These are phyloP conservation scores for Xanthoparmelia taractica DNA, from an alignment of 495 filamentous ascomycete species.

Conservation along the genomic window DNA sequence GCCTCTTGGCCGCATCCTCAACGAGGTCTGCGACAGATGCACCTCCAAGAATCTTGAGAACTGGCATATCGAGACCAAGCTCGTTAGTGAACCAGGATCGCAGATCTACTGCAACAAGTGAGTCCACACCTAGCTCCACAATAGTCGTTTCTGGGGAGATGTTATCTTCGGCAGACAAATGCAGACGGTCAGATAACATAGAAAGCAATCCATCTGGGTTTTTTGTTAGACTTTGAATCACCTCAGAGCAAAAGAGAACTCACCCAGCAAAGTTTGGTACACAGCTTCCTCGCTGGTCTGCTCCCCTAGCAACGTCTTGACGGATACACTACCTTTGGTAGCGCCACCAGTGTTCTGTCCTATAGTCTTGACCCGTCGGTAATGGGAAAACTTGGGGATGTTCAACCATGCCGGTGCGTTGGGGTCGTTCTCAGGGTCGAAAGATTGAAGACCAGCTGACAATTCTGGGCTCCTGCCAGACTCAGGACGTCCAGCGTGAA, in stretches of 20 bases:
- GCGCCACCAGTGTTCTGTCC: not conserved
- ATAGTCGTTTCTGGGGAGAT: not conserved
- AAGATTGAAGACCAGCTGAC: not conserved
- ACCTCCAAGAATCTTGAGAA: conserved; percentile 40
- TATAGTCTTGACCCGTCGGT: not conserved
- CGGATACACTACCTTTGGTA: not conserved
- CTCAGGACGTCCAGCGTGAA: conserved; percentile 32
- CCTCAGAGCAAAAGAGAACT: not conserved
- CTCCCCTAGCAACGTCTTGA: not conserved
- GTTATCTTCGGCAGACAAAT: not conserved
- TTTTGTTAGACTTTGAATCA: not conserved
- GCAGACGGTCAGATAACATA: not conserved
- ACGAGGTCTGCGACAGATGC: not conserved
- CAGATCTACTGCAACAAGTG: conserved; percentile 33
- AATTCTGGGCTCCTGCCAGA: not conserved
- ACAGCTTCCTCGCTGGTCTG: not conserved
- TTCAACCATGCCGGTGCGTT: conserved; percentile 3
- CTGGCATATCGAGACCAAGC: conserved; percentile 38
- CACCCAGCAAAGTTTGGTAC: not conserved
- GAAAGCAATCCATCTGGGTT: not conserved
- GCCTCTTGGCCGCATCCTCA: not conserved
- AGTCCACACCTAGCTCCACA: conserved; percentile 35
- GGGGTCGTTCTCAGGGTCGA: not conserved
- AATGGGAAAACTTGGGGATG: not conserved
- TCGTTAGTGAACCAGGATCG: conserved; percentile 35